Evolutionary conservation across 305 asterid species (phyloP).

Genomic region (Andrographis paniculata): DNA sequence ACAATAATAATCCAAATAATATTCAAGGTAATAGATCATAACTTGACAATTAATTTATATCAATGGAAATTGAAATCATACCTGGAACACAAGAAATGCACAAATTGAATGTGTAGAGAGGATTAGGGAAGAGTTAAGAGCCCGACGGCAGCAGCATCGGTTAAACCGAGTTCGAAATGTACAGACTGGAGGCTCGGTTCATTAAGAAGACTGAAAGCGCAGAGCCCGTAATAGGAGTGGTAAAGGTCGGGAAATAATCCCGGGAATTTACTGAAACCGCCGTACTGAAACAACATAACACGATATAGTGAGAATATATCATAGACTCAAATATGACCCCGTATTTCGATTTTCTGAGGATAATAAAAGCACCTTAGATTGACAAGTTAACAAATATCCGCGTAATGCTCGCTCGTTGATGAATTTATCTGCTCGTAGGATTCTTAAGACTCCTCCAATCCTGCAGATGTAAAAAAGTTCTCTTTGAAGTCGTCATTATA

Average conservation of each 20-base stretch:
- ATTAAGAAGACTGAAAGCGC: constrained; percentile 72
- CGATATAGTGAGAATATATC: background rate
- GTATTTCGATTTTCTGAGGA: too few species aligned
- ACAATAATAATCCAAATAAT: too few species aligned
- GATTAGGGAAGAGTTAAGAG: background rate
- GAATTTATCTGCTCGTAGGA: constrained; percentile 65
- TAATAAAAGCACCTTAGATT: constrained; percentile 48
- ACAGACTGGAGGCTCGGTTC: constrained; percentile 57
- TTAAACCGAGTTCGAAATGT: constrained; percentile 57
- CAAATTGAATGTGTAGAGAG: too few species aligned
- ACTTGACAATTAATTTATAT: too few species aligned
- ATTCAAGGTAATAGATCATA: too few species aligned
- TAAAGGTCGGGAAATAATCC: constrained; percentile 71
- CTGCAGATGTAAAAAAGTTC: constrained; percentile 24
- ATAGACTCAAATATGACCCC: too few species aligned
- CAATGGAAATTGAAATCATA: too few species aligned
- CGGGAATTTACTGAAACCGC: constrained; percentile 94
- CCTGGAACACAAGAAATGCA: too few species aligned
- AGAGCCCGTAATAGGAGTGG: constrained; percentile 79
- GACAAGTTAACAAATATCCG: constrained; percentile 66
- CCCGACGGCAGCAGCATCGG: constrained; percentile 31
- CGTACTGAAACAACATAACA: constrained; percentile 43
- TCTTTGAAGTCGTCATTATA: constrained; percentile 13
- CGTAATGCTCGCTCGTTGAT: constrained; percentile 54
- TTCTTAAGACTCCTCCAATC: constrained; percentile 83